Base-by-base conservation (phyloP, 1,284 basidiomycete species). In the Cutaneotrichosporon cyanovorans region DNA sequence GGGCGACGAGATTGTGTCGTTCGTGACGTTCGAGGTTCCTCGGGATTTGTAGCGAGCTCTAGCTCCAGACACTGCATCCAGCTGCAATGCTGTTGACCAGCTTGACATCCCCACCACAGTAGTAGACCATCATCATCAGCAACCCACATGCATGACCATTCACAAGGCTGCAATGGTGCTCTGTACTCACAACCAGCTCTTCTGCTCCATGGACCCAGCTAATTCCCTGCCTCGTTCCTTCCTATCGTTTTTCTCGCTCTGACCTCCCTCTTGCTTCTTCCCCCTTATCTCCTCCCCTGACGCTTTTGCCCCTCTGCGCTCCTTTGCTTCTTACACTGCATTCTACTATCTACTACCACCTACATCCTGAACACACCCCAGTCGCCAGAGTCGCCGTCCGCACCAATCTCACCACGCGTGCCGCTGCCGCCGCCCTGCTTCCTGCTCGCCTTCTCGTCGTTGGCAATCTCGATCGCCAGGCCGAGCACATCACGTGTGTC, bases 291-390 rank as follows among this genome's bases (percentile, higher is more conserved):
- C 31, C 31, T 14, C 31, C 31, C n/a, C 7, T 3, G 12, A 11
- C n/a, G n/a, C n/a, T n/a, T n/a, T n/a, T n/a, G n/a, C 34, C 10
- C 34, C 10, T 14, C 34, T 35, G 6, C 41, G 4, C 21, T 25
- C 19, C 20, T 23, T 38, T 25, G 14, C 22, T 15, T 5, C 14
- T n/a, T 25, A 15, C 16, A n/a, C 35, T 37, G 35, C 35, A 37
- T 19, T 4, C 35, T 19, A 25, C 37, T 25, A n/a, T 25, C n/a
- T n/a, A n/a, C n/a, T 38, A n/a, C 19, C 16, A 22, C 10, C 75
- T 77, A 92, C 88, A 92, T 91, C 53, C 88, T 79, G 73, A 90
- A 91, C 38, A 89, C 85, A 12, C 88, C 88, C 73, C 85, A 91
- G 36, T 85, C 85, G 58, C 79, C 82, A 37, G 74, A 75, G 62